A percentile compares a stretch with the other conserved stretches of the same genome.
These are phyloP conservation scores for Ophiobolus disseminans DNA, from an alignment of 2,329 filamentous ascomycete genomes.

Conservation along the genomic window DNA sequence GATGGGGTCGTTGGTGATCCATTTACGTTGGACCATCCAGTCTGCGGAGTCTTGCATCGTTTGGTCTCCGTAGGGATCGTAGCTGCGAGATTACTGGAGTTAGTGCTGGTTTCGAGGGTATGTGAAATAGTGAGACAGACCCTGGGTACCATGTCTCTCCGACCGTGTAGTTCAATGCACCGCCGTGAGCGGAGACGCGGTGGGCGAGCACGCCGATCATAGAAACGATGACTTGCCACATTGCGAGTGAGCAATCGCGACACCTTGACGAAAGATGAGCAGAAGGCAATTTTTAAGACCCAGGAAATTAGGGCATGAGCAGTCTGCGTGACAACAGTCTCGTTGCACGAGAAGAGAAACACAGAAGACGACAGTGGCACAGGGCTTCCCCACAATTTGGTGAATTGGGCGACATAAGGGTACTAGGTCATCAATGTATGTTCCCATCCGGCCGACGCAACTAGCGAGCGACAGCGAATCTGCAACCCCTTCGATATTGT, in stretches of 20 bases:
- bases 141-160: conserved; percentile 41
- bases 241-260: conserved; percentile 8
- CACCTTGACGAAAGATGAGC: neutral
- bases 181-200: conserved; percentile 31
- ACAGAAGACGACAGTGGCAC: no score
- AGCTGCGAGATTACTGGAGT: conserved; percentile 19
- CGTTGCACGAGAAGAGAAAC: no score
- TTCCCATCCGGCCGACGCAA: no score
- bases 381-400: no score
- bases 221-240: conserved; percentile 17
- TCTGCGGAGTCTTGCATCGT: conserved; percentile 27
- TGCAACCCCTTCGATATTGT: neutral
- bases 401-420: no score
- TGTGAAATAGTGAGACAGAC: conserved; percentile 9
- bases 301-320: no score
- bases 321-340: no score
- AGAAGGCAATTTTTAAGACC: no score
- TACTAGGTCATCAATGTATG: no score
- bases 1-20: conserved; percentile 39
- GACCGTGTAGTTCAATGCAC: conserved; percentile 40
- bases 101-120: neutral
- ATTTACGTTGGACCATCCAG: conserved; percentile 39
- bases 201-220: conserved; percentile 13
- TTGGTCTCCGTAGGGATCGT: conserved; percentile 32
- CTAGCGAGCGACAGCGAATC: neutral